Percentiles rank a stretch among this genome's conserved stretches.
Evolutionary conservation across 1,284 basidiomycete species (phyloP).

Genomic region (Microbotryum intermedium): DNA sequence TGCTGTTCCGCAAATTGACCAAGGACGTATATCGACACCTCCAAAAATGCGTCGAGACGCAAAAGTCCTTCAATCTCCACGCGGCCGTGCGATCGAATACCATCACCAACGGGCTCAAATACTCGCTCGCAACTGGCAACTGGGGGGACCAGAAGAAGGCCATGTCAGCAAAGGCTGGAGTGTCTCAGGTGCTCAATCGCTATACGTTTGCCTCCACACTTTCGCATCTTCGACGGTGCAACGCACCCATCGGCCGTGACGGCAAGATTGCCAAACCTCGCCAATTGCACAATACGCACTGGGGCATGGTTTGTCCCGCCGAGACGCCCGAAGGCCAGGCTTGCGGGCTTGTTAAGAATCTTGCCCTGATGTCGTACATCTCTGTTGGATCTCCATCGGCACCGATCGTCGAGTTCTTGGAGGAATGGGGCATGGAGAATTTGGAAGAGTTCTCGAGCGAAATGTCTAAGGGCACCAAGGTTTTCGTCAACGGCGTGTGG

Average conservation of each 20-base stretch:
- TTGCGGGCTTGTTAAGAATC: slow-evolving; percentile 97
- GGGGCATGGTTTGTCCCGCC: slow-evolving; percentile 99
- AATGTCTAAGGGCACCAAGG: slow-evolving; percentile 77
- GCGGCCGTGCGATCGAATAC: slow-evolving; percentile 91
- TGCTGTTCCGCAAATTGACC: slow-evolving; percentile 93
- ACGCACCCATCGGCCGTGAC: slow-evolving; percentile 95
- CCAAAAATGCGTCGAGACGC: slow-evolving; percentile 96
- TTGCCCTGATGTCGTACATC: slow-evolving; percentile 95
- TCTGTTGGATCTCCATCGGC: slow-evolving; percentile 94
- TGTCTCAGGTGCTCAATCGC: slow-evolving; percentile 96
- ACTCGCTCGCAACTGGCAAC: slow-evolving; percentile 96
- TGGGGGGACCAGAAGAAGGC: slow-evolving; percentile 99
- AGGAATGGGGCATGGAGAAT: slow-evolving; percentile 94
- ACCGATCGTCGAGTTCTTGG: slow-evolving; percentile 95
- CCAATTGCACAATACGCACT: slow-evolving; percentile 97
- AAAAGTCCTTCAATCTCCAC: slow-evolving; percentile 88
- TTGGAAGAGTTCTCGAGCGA: slow-evolving; percentile 83
- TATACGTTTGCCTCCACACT: slow-evolving; percentile 98
- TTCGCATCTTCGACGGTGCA: slow-evolving; percentile 94
- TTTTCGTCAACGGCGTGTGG: slow-evolving; percentile 99
- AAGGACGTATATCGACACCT: slow-evolving; percentile 95
- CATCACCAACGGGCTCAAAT: slow-evolving; percentile 96
- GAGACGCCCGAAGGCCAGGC: slow-evolving; percentile 99
- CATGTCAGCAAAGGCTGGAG: slow-evolving; percentile 94
- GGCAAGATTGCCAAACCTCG: slow-evolving; percentile 99